Base-by-base conservation (phyloP, 345 rosid genomes). In the Eutrema yunnanense region DNA sequence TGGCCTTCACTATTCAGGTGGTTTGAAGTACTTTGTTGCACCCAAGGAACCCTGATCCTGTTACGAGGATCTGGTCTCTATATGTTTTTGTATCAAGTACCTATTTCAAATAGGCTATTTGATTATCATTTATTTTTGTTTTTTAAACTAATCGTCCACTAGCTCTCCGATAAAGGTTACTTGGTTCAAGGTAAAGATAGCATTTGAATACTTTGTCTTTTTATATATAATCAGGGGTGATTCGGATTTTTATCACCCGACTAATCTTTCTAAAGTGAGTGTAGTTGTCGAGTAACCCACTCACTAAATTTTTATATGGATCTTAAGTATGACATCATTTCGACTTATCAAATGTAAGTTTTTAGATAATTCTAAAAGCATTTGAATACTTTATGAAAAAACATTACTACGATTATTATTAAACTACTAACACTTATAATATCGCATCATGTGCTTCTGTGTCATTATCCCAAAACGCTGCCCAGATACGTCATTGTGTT, bases 41-140 rank as follows among this genome's bases (percentile, higher is more conserved):
- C 72, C 72, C 72, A 65, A 48, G 8, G 59, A 65, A 65, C 72
- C 56, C 59, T 47, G 72, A 56, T 48, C 66, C 72, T 56, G 49
- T 47, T 50, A 65, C 77, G 65, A 65, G 51, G 77, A 46, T 73
- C 7, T 73, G 71, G 58, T 73, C 51, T 65, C 50, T 16, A 16
- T 16, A 16, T 16, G 16, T 16, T 16, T 16, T 16, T 16, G 16
- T 16, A 16, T 16, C 55, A 34, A 36, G 13, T 22, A 12, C 6
- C 37, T 50, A 16, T n/a, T n/a, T n/a, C n/a, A n/a, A n/a, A n/a
- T n/a, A n/a, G n/a, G n/a, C n/a, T n/a, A 4, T 32, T 67, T 36
- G n/a, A 37, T 57, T 37, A 50, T 27, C 12, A 6, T 22, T 41
- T 5, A 2, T 7, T 43, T 3, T 4, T n/a, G 42, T 4, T 14